Base-by-base conservation (phyloP, 2,329 filamentous ascomycete species). In the Aspergillus sp. region DNA sequence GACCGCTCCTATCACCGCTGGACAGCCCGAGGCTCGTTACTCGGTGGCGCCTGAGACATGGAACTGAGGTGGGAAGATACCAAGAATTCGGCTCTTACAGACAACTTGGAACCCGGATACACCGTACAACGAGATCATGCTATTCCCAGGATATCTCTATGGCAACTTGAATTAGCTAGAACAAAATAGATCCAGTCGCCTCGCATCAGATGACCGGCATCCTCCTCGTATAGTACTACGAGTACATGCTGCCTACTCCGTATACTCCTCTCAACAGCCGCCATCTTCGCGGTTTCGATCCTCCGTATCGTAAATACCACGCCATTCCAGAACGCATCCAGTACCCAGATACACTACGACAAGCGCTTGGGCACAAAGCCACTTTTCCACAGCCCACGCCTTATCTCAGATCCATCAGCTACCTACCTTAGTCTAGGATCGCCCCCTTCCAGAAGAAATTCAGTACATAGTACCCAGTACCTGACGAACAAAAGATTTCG, bases 351-450 rank as follows among this genome's bases (percentile, higher is more conserved):
- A 22, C 38, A 15, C 23, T 19, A 43, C 17, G n/a, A 9, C 45
- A 31, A 43, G 52, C 52, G 43, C 41, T 54, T 47, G 52, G 52
- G 52, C 52, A 54, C 51, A 54, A 54, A 54, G 38, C 31, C 22
- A 19, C 51, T 49, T 49, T n/a, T 9, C 22, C 25, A 22, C 51
- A 15, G 22, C 41, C 25, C 54, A 56, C 54, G 54, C 54, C 54
- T 56, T 56, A 48, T 56, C 52, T 46, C 43, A 56, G 43, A 56
- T 38, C 19, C 25, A 38, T 53, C 34, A 28, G 1, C 25, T 7
- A 7, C 6, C 25, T 28, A 28, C 25, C 25, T 28, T 28, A 34
- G 41, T 41, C 31, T n/a, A 53, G 17, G 19, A 23, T 34, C 19
- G n/a, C 8, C 23, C 7, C 6, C 49, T 30, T 34, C 13, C 19